phyloP scores from a whole-genome alignment of 176 grass and related monocot genomes.

The Carex kokanica region DNA sequence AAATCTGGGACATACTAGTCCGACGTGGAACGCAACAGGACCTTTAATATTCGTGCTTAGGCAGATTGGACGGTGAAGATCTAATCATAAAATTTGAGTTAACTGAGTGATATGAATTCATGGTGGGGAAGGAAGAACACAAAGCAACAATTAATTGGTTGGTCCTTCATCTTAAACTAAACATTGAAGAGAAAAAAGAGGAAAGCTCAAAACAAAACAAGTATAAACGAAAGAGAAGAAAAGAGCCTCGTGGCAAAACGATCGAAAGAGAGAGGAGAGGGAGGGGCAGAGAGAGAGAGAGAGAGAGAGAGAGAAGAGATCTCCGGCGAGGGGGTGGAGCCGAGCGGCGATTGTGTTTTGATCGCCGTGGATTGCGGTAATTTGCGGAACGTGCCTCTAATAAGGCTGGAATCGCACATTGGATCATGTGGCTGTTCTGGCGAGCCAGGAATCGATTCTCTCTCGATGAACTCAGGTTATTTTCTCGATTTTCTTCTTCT shows the following conservation, averaged over 20 bases:
- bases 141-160: constrained; percentile 20
- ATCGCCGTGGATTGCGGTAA: constrained; percentile 11
- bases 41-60: too few relatives aligned
- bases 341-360: neutral
- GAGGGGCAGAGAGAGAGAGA: neutral
- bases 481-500: neutral
- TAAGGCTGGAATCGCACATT: constrained; percentile 21
- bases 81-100: too few relatives aligned
- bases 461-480: constrained; percentile 90
- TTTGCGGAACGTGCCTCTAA: neutral
- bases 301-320: constrained; percentile 12
- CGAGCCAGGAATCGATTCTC: constrained; percentile 90
- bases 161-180: constrained; percentile 10
- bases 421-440: constrained; percentile 94
- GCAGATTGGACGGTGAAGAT: too few relatives aligned
- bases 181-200: neutral
- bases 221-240: neutral
- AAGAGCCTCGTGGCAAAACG: constrained; percentile 2
- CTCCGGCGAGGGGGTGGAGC: neutral
- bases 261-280: neutral
- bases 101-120: too few relatives aligned
- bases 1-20: too few relatives aligned
- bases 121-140: neutral
- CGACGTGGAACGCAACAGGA: too few relatives aligned
- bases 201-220: neutral